Evolutionary conservation across 129 eudicot species (phyloP), one percentile per base, ranked within the genome.

Genomic region (Smallanthus sonchifolius): DNA sequence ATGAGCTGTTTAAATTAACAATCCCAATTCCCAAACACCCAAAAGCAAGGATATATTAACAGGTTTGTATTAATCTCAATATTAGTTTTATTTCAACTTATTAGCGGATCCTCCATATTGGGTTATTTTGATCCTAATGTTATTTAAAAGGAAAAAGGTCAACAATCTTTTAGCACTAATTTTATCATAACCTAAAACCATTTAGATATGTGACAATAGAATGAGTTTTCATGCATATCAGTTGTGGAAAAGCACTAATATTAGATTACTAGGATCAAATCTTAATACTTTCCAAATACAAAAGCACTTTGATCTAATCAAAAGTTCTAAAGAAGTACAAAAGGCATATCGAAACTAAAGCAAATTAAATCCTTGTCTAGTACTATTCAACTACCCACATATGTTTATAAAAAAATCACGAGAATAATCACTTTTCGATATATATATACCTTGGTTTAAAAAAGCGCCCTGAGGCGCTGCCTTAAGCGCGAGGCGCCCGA

Each of bases 171-270:
- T 8, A 80, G 69, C 75, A 74, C 72, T 61, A 67, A 60, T 42
- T 7, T 74, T 68, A 62, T 37, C 36, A 51, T 43, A 59, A 30
- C 48, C 48, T 14, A 74, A 74, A 60, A 42, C 32, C 35, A 40
- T 20, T 9, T 28, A 69, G 59, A 68, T 80, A 75, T 59, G 69
- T 9, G 67, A 62, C 69, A 52, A 66, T 65, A 7, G 59, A 65
- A 60, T 34, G 6, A 11, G 32, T 67, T 67, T 37, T 49, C 81
- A 81, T 81, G 81, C 30, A 81, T 81, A 81, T 70, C 78, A 76
- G 74, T 2, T 64, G 75, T 70, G 81, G 78, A 71, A 51, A 37
- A 44, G 40, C 81, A 75, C 77, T 62, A 75, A 44, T 40, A 73
- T 43, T 71, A n/a, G 49, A 72, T 35, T 69, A 48, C 43, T 28